Evolutionary conservation across 352 stramenopile species (phyloP), one percentile per base, ranked within the genome.

Genomic region (Globisporangium nagaii): DNA sequence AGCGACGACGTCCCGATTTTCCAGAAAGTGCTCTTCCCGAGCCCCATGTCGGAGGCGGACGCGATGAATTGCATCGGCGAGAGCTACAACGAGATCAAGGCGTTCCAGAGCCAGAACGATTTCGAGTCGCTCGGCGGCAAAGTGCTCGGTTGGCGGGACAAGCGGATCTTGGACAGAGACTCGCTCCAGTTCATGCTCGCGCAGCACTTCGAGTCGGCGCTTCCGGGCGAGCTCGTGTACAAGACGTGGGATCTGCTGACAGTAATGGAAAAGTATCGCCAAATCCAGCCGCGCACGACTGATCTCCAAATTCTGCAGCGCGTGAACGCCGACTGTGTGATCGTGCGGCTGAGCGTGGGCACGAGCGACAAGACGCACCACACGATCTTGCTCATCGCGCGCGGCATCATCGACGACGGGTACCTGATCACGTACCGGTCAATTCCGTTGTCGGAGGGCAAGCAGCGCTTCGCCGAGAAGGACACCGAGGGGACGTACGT

Each of bases 161-260:
- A 68, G 20, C 72, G 69, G 2, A 53, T 74, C 0, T 39, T 87
- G 19, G 62, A 85, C 53, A 41, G 37, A 6, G 41, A 51, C 2
- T 71, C 63, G 41, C 56, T 89, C n/a, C 71, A 76, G 37, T 89
- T 89, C 51, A 79, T 79, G 58, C 54, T 89, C 10, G 73, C 75
- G 40, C 73, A 89, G 53, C 36, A 53, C n/a, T 87, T 89, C 30
- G 48, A 68, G 36, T 63, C 62, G 10, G 74, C 75, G 19, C 63
- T 71, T 9, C 34, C 76, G 4, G 56, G 66, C 11, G 70, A 84
- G 36, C 63, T 89, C 25, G 72, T 89, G 58, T 71, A 84, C 58
- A 86, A 85, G 59, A 89, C 79, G 46, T 89, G 75, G 75, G 53
- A 66, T 25, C 50, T 89, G 63, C 63, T 89, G 13, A 89, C 79